Conservation (phyloP, 257 asterid genomes). For the Verbena officinalis region DNA sequence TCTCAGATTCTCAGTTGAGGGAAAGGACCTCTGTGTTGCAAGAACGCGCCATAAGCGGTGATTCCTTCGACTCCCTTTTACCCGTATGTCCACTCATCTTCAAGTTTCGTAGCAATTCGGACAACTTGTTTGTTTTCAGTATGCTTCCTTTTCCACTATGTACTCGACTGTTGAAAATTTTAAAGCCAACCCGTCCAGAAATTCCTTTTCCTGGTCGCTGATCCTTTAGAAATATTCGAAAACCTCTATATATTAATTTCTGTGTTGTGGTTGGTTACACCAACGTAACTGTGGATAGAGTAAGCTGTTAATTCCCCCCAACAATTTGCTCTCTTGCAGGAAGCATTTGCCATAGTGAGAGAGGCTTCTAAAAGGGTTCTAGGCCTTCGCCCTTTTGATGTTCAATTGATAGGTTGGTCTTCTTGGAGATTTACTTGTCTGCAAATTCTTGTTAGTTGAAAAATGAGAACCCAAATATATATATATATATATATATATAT, state of each 20-base stretch:
- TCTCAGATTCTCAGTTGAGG: constrained; percentile 78
- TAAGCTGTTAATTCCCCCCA: constrained; percentile 1
- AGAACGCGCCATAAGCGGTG: constrained; percentile 61
- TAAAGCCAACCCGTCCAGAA: too few species aligned
- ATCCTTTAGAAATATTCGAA: too few species aligned
- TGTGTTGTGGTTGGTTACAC: neutral
- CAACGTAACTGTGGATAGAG: neutral
- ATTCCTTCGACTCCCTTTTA: constrained; percentile 79
- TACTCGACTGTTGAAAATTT: too few species aligned
- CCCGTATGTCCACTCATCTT: constrained; percentile 59
- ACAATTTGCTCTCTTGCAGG: constrained; percentile 54
- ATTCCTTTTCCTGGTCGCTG: too few species aligned
- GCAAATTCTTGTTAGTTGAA: neutral
- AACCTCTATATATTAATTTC: neutral
- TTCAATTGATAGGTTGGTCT: constrained; percentile 78
- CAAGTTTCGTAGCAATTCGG: neutral
- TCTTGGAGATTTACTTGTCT: constrained; percentile 12
- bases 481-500: too few species aligned
- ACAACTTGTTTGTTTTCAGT: neutral
- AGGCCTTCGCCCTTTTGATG: constrained; percentile 98
- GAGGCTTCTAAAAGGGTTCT: constrained; percentile 98
- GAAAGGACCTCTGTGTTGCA: constrained; percentile 76
- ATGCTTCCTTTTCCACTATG: neutral
- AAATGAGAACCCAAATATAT: constrained; percentile 6
- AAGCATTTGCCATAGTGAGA: constrained; percentile 90